Percentiles rank a stretch among this genome's conserved stretches.
Evolutionary conservation across 2,329 filamentous ascomycete species (phyloP).

Genomic region (Teratosphaeria destructans): DNA sequence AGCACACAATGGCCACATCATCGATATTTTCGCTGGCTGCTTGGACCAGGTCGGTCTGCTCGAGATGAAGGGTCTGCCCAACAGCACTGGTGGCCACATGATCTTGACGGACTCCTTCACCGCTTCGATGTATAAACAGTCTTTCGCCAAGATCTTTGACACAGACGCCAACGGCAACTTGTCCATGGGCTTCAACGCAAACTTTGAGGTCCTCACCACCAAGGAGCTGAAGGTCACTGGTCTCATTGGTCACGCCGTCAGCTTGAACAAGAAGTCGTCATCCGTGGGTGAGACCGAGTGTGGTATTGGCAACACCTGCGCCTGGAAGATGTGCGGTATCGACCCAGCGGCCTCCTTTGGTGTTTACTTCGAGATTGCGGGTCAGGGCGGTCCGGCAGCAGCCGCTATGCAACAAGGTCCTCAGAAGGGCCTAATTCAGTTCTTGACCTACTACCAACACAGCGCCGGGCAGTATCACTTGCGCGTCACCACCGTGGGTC

Average conservation of each 20-base stretch:
- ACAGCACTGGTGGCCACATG: constrained; percentile 95
- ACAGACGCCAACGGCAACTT: constrained; percentile 93
- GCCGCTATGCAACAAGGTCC: constrained; percentile 69
- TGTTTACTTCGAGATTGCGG: constrained; percentile 95
- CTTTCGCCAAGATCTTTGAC: constrained; percentile 92
- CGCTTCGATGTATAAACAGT: constrained; percentile 98
- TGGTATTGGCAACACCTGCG: constrained; percentile 95
- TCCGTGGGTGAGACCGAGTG: constrained; percentile 97
- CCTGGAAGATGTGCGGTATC: constrained; percentile 99
- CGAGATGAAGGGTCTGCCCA: constrained; percentile 96
- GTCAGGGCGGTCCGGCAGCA: constrained; percentile 68
- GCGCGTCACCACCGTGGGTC: constrained; percentile 84
- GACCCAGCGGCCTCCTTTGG: constrained; percentile 90
- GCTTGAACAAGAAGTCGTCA: constrained; percentile 93
- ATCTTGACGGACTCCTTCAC: constrained; percentile 97
- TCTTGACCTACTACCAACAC: constrained; percentile 97
- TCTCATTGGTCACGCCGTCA: constrained; percentile 91
- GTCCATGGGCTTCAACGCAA: constrained; percentile 96
- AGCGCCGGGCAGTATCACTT: constrained; percentile 93
- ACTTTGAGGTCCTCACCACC: constrained; percentile 88
- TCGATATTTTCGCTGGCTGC: constrained; percentile 96
- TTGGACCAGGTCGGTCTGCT: constrained; percentile 93
- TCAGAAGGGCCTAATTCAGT: constrained; percentile 93
- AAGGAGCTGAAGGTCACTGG: constrained; percentile 98
- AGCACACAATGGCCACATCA: constrained; percentile 91